Base-by-base conservation (phyloP, 768 basidiomycete genomes). In the Pholiota conissans region DNA sequence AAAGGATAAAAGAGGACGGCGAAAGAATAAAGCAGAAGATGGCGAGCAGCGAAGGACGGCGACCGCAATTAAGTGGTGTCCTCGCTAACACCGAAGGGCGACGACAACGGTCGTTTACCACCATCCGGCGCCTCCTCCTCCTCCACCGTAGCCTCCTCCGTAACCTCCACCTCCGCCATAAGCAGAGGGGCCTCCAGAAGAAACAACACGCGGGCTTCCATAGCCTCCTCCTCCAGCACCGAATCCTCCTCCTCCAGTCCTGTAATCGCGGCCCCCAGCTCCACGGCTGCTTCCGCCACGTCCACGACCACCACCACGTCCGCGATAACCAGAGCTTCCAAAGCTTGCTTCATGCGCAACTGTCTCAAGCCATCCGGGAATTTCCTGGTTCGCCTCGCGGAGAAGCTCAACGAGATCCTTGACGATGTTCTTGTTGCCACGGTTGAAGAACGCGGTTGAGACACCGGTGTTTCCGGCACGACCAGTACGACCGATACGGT, bases 381-480 rank as follows among this genome's bases (percentile, higher is more conserved):
- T 90, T 49, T 96, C 94, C 71, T 97, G 95, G 72, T 98, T 95
- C 49, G 96, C 95, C 74, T 99, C 96, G 52, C 91, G 85, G 22
- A 99, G 84, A 3, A 99, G 84, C 71, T 98, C 96, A 50, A 99
- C 77, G 45, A 99, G 80, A 66, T 97, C 95, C 56, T 88, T 85
- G 55, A 91, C 93, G 59, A 98, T 95, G 71, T 91, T 90, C 72
- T 87, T 89, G 78, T 97, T 98, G 53, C 90, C 90, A 13, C 93
- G 84, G 70, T 94, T 94, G 82, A 93, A 93, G 82, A 99, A 98
- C 5, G 96, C 94, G 13, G 97, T 99, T 24, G 91, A 89, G 62
- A 88, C 83, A 79, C 97, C 97, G 10, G 90, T 93, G 80, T 99
- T 99, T 49, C 97, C 97, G 8, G 97, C 97, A 84, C 97, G 95